Percentiles rank a stretch among this genome's conserved stretches.
Conservation (phyloP, 108 stramenopile species). For the Chaetoceros tenuissimus region DNA sequence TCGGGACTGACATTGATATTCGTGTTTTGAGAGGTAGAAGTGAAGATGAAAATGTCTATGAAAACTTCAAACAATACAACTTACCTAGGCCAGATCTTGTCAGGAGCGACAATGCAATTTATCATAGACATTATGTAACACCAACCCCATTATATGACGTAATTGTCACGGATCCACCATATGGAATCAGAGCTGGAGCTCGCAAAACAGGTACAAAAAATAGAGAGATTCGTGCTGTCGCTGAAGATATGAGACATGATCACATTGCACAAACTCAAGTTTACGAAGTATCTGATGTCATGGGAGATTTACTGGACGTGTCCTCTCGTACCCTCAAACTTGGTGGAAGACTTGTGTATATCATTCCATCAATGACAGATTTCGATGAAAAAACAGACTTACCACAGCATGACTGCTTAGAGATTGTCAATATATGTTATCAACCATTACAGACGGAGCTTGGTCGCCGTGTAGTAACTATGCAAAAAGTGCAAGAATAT, state of each 20-base stretch:
- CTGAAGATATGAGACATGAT: constrained; percentile 78
- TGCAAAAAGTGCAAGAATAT: constrained; percentile 70
- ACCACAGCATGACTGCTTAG: constrained; percentile 73
- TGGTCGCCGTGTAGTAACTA: constrained; percentile 72
- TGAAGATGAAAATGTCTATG: constrained; percentile 50
- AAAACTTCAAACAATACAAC: constrained; percentile 84
- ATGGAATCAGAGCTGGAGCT: constrained; percentile 95
- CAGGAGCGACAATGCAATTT: constrained; percentile 85
- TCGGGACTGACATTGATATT: constrained; percentile 94
- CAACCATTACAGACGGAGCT: constrained; percentile 69
- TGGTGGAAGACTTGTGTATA: constrained; percentile 76
- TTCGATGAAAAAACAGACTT: constrained; percentile 64
- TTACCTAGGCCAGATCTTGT: constrained; percentile 89
- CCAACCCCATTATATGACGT: constrained; percentile 68
- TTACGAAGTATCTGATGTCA: constrained; percentile 85
- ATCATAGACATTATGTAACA: constrained; percentile 65
- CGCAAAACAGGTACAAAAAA: constrained; percentile 52
- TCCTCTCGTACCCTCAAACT: constrained; percentile 66
- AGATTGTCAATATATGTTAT: constrained; percentile 66
- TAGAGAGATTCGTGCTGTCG: constrained; percentile 42
- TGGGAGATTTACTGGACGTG: constrained; percentile 84
- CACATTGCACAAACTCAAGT: constrained; percentile 89
- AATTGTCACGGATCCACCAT: constrained; percentile 80
- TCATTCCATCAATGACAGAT: constrained; percentile 79
- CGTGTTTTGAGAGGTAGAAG: constrained; percentile 82